Evolutionary conservation across 805 yeast species (phyloP).

Genomic region (Kockiozyma suomiensis): DNA sequence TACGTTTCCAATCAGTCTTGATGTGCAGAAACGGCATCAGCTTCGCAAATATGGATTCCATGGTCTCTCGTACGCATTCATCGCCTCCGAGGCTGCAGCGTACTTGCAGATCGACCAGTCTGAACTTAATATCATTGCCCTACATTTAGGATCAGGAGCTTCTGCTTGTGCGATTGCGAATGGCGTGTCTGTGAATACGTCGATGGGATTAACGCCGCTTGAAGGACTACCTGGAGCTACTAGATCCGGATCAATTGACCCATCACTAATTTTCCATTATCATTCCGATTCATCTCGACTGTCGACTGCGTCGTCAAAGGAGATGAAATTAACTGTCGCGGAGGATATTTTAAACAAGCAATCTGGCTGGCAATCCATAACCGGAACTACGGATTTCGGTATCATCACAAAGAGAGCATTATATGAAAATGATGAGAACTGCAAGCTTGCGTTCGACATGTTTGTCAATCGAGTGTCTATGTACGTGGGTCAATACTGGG

Average conservation of each 20-base stretch:
- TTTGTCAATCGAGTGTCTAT: constrained; percentile 30
- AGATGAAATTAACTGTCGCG: constrained; percentile 30
- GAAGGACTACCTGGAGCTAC: constrained; percentile 36
- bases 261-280: constrained; percentile 32
- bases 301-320: constrained; percentile 30
- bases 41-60: constrained; percentile 34
- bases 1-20: constrained; percentile 31
- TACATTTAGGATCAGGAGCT: constrained; percentile 35
- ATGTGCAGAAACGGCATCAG: constrained; percentile 23
- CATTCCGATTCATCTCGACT: constrained; percentile 29
- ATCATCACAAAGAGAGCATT: constrained; percentile 17
- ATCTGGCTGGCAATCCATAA: constrained; percentile 31
- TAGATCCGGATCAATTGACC: constrained; percentile 33
- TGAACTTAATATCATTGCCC: constrained; percentile 27
- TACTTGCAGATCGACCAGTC: constrained; percentile 5
- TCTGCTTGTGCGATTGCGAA: constrained; percentile 31
- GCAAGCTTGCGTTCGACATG: constrained; percentile 32
- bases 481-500: constrained; percentile 32
- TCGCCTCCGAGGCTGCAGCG: constrained; percentile 13
- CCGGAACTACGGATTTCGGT: constrained; percentile 35
- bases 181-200: constrained; percentile 32
- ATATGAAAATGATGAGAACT: constrained; percentile 18
- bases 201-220: constrained; percentile 36
- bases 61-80: constrained; percentile 32
- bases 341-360: constrained; percentile 33